Conservation (phyloP, 345 rosid species). For the Cardamine resedifolia region DNA sequence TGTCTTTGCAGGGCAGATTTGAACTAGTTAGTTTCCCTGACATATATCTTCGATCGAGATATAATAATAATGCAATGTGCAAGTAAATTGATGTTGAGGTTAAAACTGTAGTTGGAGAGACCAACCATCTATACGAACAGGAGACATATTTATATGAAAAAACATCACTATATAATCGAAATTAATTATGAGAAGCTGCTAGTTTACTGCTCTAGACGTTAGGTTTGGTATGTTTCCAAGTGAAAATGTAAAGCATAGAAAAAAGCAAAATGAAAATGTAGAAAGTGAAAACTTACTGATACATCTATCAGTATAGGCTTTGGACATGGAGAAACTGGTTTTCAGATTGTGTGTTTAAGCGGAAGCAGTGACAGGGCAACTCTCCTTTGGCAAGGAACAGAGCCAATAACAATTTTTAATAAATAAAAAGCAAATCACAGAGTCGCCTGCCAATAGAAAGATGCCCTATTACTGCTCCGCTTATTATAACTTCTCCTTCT, state of each 20-base stretch:
- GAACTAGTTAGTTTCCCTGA: neutral
- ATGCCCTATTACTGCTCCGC: conserved; percentile 39
- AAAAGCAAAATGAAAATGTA: neutral
- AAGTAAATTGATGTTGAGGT: neutral
- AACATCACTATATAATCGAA: neutral
- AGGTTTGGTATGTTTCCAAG: neutral
- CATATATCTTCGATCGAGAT: neutral
- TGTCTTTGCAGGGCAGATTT: neutral
- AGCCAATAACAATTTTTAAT: conserved; percentile 4
- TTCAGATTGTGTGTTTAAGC: conserved; percentile 29
- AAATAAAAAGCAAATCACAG: neutral
- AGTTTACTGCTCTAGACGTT: neutral
- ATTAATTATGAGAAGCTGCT: too few species aligned
- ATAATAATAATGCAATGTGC: conserved; percentile 11
- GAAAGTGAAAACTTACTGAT: conserved; percentile 16
- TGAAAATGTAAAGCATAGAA: neutral
- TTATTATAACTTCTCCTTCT: conserved; percentile 24
- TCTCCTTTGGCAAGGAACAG: conserved; percentile 41
- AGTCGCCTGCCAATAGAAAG: conserved; percentile 41
- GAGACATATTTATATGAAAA: conserved; percentile 7
- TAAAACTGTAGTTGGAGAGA: conserved; percentile 2
- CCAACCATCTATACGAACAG: conserved; percentile 18
- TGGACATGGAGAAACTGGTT: neutral
- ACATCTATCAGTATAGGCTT: neutral
- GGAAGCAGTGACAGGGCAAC: conserved; percentile 42